These are phyloP conservation scores for Amniculicola lignicola DNA, from an alignment of 495 filamentous ascomycete genomes.

Conservation along the genomic window DNA sequence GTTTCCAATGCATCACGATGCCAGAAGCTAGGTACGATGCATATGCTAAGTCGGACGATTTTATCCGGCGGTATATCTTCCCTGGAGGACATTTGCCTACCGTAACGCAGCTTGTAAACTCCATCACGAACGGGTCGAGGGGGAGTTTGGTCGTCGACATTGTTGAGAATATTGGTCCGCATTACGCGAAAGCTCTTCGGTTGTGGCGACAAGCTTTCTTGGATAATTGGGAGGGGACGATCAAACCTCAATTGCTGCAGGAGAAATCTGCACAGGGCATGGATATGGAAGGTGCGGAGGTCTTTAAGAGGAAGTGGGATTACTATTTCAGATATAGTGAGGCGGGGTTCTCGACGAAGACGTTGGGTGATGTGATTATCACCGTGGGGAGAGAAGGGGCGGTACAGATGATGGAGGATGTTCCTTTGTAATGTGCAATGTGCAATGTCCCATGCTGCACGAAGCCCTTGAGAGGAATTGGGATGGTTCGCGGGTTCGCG, in stretches of 20 bases:
- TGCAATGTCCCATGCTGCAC: too few relatives aligned
- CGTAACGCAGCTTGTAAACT: slow-evolving; percentile 57
- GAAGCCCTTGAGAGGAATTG: too few relatives aligned
- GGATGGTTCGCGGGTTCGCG: too few relatives aligned
- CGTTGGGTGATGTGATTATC: slow-evolving; percentile 67
- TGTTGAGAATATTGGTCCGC: slow-evolving; percentile 65
- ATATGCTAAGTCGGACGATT: slow-evolving; percentile 51
- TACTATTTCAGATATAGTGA: slow-evolving; percentile 75
- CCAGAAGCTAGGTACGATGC: slow-evolving; percentile 54
- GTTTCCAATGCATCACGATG: slow-evolving; percentile 76
- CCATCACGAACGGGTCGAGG: slow-evolving; percentile 56
- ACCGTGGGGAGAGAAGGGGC: slow-evolving; percentile 63
- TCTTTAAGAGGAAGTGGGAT: slow-evolving; percentile 69
- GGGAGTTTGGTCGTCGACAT: slow-evolving; percentile 60
- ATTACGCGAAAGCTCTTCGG: slow-evolving; percentile 66
- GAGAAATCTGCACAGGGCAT: slow-evolving; percentile 50
- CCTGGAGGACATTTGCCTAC: slow-evolving; percentile 70
- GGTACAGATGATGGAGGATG: slow-evolving; percentile 62
- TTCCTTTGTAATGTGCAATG: slow-evolving; percentile 55
- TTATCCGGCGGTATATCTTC: slow-evolving; percentile 73
- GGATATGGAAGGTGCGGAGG: slow-evolving; percentile 56
- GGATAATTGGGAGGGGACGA: slow-evolving; percentile 54
- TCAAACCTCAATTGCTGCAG: slow-evolving; percentile 52
- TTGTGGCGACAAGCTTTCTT: slow-evolving; percentile 65
- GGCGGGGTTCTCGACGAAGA: slow-evolving; percentile 67